Conservation (phyloP, 2,329 filamentous ascomycete species). For the Microdochium nivale region DNA sequence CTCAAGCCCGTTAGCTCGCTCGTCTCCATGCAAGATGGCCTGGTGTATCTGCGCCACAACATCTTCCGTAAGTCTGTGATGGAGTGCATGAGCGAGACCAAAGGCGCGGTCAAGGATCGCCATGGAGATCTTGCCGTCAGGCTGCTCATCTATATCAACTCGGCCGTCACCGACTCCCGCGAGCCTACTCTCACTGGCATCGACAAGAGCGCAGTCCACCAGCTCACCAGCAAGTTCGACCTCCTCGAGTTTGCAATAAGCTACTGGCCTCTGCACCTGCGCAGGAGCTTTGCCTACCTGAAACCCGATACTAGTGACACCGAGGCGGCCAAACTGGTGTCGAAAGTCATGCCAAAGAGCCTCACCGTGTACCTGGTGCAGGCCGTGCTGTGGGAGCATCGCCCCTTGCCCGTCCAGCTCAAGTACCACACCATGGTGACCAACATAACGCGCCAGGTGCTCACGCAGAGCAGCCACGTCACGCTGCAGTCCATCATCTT, state of each 20-base stretch:
- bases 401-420: slow-evolving; percentile 20
- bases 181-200: slow-evolving; percentile 20
- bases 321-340: slow-evolving; percentile 5
- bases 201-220: slow-evolving; percentile 14
- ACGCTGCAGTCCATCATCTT: slow-evolving; percentile 11
- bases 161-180: slow-evolving; percentile 15
- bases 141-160: slow-evolving; percentile 24
- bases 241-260: slow-evolving; percentile 13
- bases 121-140: slow-evolving; percentile 22
- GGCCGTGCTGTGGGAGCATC: slow-evolving; percentile 10
- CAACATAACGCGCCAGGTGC: slow-evolving; percentile 18
- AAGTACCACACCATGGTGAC: slow-evolving; percentile 17
- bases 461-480: slow-evolving; percentile 11
- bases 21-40: slow-evolving; percentile 22
- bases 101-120: slow-evolving; percentile 20
- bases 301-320: slow-evolving; percentile 3
- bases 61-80: slow-evolving; percentile 20
- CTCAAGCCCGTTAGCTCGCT: slow-evolving; percentile 21
- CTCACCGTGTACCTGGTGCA: slow-evolving; percentile 6
- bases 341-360: slow-evolving; percentile 6
- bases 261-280: slow-evolving; percentile 10
- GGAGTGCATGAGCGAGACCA: slow-evolving; percentile 20
- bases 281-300: slow-evolving; percentile 2
- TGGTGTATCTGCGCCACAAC: slow-evolving; percentile 24
- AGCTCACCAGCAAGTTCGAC: slow-evolving; percentile 11